Conservation (phyloP, 192 early-diverging fungal species). For the Coemansia sp. region DNA sequence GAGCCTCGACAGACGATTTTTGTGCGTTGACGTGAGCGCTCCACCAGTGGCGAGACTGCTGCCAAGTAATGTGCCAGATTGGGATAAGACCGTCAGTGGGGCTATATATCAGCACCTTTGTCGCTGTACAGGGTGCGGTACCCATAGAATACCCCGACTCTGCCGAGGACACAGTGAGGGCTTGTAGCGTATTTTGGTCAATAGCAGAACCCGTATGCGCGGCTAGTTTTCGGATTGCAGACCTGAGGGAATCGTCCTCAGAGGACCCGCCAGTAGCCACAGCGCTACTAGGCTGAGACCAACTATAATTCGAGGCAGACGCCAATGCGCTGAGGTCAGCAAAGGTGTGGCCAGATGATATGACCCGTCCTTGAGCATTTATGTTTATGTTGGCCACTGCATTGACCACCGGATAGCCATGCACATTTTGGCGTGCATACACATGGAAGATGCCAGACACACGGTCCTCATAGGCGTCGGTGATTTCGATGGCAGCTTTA, state of each 20-base stretch:
- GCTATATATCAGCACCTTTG: conserved; percentile 62
- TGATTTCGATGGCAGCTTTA: neutral
- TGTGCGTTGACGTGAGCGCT: conserved; percentile 64
- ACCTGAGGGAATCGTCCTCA: too few species aligned
- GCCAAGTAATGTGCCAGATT: conserved; percentile 80
- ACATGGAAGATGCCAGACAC: neutral
- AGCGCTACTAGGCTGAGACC: too few species aligned
- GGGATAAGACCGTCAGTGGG: conserved; percentile 57
- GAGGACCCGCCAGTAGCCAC: too few species aligned
- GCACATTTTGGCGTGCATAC: neutral
- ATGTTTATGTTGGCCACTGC: neutral
- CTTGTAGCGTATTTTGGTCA: too few species aligned
- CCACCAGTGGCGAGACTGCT: conserved; percentile 80
- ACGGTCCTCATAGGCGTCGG: neutral
- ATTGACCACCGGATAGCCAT: neutral
- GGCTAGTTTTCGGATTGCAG: too few species aligned
- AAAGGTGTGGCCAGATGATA: neutral
- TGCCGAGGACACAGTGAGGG: too few species aligned
- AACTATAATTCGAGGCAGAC: too few species aligned
- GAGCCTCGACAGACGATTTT: conserved; percentile 57
- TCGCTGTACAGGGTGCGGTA: conserved; percentile 56
- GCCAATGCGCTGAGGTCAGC: neutral
- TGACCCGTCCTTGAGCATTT: neutral
- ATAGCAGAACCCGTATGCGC: too few species aligned
- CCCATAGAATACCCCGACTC: conserved; percentile 6